Conservation (phyloP, 148 eudicot species). For the Fallopia convolvulus region DNA sequence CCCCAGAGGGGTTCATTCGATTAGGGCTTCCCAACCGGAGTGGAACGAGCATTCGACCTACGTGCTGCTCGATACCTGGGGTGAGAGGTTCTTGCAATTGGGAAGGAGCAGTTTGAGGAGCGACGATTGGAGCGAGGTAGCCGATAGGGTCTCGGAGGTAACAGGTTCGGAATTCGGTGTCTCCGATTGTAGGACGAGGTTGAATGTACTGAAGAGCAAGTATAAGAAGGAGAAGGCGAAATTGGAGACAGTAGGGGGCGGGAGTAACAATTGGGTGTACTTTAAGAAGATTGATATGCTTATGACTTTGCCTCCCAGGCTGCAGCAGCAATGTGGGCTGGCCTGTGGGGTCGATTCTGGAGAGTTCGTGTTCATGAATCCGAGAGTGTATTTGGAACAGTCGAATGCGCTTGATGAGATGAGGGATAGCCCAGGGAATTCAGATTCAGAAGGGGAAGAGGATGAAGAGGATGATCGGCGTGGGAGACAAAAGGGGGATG, state of each 20-base stretch:
- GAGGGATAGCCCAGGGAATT: constrained; percentile 88
- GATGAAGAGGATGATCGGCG: constrained; percentile 31
- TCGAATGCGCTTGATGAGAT: constrained; percentile 83
- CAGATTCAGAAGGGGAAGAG: constrained; percentile 39
- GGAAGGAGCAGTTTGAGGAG: constrained; percentile 76
- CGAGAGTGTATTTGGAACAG: constrained; percentile 65
- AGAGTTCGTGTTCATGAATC: constrained; percentile 90
- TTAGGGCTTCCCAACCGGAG: constrained; percentile 13
- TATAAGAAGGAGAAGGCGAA: constrained; percentile 71
- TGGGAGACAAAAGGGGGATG: constrained; percentile 20
- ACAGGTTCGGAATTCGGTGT: constrained; percentile 33
- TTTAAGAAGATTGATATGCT: constrained; percentile 71
- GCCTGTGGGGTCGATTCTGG: constrained; percentile 94
- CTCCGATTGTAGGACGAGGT: constrained; percentile 57
- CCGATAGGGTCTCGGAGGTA: constrained; percentile 67
- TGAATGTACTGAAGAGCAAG: constrained; percentile 67
- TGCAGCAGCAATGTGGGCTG: constrained; percentile 49
- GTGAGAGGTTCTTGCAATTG: constrained; percentile 60
- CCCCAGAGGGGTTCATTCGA: constrained; percentile 20
- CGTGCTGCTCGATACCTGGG: constrained; percentile 68
- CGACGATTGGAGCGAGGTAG: constrained; percentile 85
- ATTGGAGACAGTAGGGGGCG: constrained; percentile 34
- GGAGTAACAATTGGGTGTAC: constrained; percentile 61
- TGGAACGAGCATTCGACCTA: constrained; percentile 72
- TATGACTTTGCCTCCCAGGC: constrained; percentile 50